A percentile compares a stretch with the other conserved stretches of the same genome.
These are phyloP conservation scores for Penicillium thymicola DNA, from an alignment of 2,329 filamentous ascomycete genomes.

Conservation along the genomic window DNA sequence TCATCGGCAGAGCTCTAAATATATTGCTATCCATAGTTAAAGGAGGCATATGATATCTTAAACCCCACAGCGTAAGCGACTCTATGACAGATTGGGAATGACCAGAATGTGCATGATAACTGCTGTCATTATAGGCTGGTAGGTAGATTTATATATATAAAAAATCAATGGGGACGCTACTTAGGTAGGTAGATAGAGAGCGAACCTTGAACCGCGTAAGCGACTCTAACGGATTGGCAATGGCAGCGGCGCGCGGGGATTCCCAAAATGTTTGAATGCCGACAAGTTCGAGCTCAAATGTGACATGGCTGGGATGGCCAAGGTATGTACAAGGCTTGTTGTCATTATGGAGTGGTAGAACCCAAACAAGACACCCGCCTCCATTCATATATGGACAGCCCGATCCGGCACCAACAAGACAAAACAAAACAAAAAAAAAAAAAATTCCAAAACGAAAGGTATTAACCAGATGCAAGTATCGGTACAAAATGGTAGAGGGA, in stretches of 20 bases:
- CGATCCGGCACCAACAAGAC: background rate
- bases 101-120: background rate
- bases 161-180: background rate
- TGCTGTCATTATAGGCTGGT: background rate
- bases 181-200: background rate
- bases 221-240: background rate
- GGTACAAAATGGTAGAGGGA: conserved; percentile 14
- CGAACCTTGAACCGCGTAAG: background rate
- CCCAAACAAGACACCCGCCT: background rate
- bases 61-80: background rate
- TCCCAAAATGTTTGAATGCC: background rate
- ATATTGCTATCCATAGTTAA: background rate
- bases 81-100: background rate
- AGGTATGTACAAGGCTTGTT: background rate
- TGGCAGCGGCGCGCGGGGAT: background rate
- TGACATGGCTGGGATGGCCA: background rate
- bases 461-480: conserved; percentile 14
- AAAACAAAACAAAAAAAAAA: background rate
- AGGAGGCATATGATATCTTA: conserved; percentile 9
- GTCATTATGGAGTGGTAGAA: background rate
- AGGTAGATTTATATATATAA: background rate
- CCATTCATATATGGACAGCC: background rate
- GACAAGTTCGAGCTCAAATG: background rate
- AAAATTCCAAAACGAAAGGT: conserved; percentile 12
- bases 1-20: background rate